Evolutionary conservation across 331 rosid genomes (phyloP), one percentile per base, ranked within the genome.

Genomic region (Phaseolus coccineus): DNA sequence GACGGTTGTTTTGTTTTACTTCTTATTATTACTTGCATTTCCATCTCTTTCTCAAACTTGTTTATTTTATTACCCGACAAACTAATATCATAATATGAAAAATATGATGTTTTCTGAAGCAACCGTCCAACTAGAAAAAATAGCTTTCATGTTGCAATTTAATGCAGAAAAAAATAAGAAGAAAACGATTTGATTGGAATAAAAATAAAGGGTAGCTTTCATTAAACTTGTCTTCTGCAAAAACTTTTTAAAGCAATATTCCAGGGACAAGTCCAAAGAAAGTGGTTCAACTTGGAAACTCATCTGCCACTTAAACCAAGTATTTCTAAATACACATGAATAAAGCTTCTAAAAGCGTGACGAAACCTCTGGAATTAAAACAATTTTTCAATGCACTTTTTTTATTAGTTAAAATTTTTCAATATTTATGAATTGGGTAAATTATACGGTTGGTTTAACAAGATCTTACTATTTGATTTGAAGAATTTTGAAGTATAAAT

Each of bases 281-380:
- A 67, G 30, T 31, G 74, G 12, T 52, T 71, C 13, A 30, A 53
- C 35, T 39, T 67, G 47, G 24, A 61, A 76, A 78, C 78, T 80
- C 83, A 70, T 84, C 77, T 77, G 52, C 88, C 80, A 4, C 74
- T 62, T 62, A 68, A 84, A 71, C 22, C 76, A 83, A 78, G 79
- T 62, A 66, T 46, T 65, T 63, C 31, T 58, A 57, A 52, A 44
- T 28, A 74, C 73, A 71, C 71, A 67, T 77, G 19, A 77, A 74
- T 74, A 55, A 63, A 53, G 58, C 28, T 68, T 48, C 55, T 12
- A 65, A n/a, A 78, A 71, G 4, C 4, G 6, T 35, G 39, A 0
- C 6, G 75, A 47, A 42, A 62, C 57, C 56, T 28, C 1, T 19
- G 51, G 28, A 14, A 6, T 58, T 64, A 35, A 8, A 78, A 56